Conservation (phyloP, 345 rosid species). For the Turritis glabra region DNA sequence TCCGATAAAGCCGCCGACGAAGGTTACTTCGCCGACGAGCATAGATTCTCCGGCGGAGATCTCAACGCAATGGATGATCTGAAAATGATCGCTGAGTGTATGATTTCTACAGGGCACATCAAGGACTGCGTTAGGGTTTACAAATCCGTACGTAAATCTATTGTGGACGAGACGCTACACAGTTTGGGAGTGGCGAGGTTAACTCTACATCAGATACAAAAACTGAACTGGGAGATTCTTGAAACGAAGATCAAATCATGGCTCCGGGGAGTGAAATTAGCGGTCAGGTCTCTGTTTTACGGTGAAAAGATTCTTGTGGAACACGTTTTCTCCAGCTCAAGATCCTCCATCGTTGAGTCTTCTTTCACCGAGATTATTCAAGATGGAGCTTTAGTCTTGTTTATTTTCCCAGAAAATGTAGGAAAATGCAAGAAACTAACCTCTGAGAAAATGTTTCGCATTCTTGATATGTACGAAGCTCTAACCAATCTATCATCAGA, state of each 20-base stretch:
- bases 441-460: conserved; percentile 70
- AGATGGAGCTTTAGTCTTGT: conserved; percentile 60
- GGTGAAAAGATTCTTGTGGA: conserved; percentile 75
- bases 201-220: conserved; percentile 52
- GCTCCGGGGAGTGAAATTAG: conserved; percentile 47
- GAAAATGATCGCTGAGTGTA: conserved; percentile 75
- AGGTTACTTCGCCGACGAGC: conserved; percentile 30
- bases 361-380: conserved; percentile 60
- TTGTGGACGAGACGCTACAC: conserved; percentile 65
- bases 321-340: conserved; percentile 62
- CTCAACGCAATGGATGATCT: conserved; percentile 57
- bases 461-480: conserved; percentile 66
- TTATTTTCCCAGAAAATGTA: conserved; percentile 60
- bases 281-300: conserved; percentile 52
- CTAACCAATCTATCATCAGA: conserved; percentile 51
- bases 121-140: conserved; percentile 70
- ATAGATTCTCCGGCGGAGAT: conserved; percentile 40
- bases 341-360: conserved; percentile 54
- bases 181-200: conserved; percentile 52
- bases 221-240: conserved; percentile 64
- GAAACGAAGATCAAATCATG: conserved; percentile 62
- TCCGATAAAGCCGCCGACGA: not conserved
- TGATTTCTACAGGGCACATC: conserved; percentile 72
- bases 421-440: conserved; percentile 52
- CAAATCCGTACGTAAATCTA: conserved; percentile 58